Base-by-base conservation (phyloP, 495 filamentous ascomycete genomes). In the Articulospora tetracladia region DNA sequence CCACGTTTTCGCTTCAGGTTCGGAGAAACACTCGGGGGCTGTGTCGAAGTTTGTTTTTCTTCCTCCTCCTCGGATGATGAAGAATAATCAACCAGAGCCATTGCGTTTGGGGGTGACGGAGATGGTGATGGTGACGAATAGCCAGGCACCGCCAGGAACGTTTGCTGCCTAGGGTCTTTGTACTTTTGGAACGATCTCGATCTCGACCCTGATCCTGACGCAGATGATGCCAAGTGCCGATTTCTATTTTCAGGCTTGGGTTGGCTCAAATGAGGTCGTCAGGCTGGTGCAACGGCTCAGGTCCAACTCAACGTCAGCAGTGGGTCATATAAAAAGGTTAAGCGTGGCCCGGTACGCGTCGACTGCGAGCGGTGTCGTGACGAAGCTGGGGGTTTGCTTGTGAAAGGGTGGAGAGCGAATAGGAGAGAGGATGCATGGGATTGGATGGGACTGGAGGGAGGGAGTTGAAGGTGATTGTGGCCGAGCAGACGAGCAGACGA, bases 41-140 rank as follows among this genome's bases (percentile, higher is more conserved):
- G 32, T 48, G 55, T 59, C 50, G 20, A 19, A 52, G 17, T n/a
- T 53, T 57, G 57, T 56, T 60, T 32, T 1, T 39, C 48, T 11
- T 64, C 41, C 32, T 55, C 65, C 19, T 70, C 70, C 11, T 64
- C 57, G 51, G 80, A 80, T 23, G 82, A 89, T 59, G 87, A 86
- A n/a, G 84, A 73, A 69, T 92, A 93, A 66, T 91, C 83, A 61
- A 92, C 88, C 15, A 92, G 75, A 36, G 83, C 76, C 85, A 88
- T 83, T 19, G 10, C 27, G 32, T 39, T n/a, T n/a, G n/a, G n/a
- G n/a, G n/a, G n/a, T n/a, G n/a, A n/a, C n/a, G n/a, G 39, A 8
- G 39, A n/a, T 44, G 39, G 39, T 44, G 39, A 44, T 19, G 39
- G n/a, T n/a, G n/a, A n/a, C n/a, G n/a, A n/a, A n/a, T n/a, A n/a